Evolutionary conservation across 352 stramenopile genomes (phyloP), one percentile per base, ranked within the genome.

Genomic region (Globisporangium orthogonon): DNA sequence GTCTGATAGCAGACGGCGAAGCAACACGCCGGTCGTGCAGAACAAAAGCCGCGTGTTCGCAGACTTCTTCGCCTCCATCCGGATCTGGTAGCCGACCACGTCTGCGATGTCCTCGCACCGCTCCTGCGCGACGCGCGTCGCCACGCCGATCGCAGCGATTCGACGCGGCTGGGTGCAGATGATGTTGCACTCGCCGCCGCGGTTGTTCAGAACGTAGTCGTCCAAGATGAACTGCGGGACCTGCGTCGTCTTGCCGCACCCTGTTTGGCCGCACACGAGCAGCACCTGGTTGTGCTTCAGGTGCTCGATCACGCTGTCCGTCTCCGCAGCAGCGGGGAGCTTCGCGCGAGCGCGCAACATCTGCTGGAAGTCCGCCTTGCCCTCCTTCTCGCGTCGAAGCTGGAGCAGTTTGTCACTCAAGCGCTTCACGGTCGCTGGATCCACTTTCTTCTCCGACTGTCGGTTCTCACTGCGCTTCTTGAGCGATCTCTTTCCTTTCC

Each of bases 141-240:
- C 94, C 17, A 99, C 95, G 40, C 93, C 96, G 50, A 98, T 98
- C 30, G 97, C 97, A n/a, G 96, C 96, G 33, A 99, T 88, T 39
- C 83, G 78, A 1, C 97, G 82, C 50, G 97, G 97, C 65, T 99
- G 97, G 30, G 94, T 97, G 72, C 97, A 97, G 45, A 99, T 78
- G 66, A 99, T 98, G 56, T 97, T 86, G 62, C 93, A 95, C 53
- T 97, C 94, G 2, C 86, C 81, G 23, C 89, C 89, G 40, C 78
- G 71, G 15, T 79, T 78, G 33, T 79, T 76, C 23, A 90, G 69
- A 33, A 98, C 94, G 61, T 78, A 91, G 23, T 98, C 78, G 61
- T 99, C 96, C 3, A 99, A 65, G 67, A 99, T 94, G 52, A 98
- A 98, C 68, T 99, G 96, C 40, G 96, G 96, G 30, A 99, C 94